Evolutionary conservation across 2,329 filamentous ascomycete genomes (phyloP).

Genomic region (Epicoccum sorghinum): DNA sequence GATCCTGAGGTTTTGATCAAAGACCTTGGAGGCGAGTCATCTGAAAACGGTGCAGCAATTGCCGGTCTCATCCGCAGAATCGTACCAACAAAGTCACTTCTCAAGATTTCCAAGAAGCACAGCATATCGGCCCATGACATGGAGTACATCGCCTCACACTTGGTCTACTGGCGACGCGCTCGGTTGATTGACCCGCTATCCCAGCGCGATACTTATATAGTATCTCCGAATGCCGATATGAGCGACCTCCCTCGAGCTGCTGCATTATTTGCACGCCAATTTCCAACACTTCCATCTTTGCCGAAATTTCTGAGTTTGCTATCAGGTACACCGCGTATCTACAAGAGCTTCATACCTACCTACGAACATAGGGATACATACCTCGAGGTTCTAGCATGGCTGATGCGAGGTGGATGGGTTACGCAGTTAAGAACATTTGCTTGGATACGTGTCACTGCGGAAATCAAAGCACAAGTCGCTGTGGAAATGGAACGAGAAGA

Average conservation of each 20-base stretch:
- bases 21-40: constrained; percentile 70
- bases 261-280: constrained; percentile 74
- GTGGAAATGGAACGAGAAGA: constrained; percentile 65
- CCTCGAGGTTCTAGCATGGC: constrained; percentile 89
- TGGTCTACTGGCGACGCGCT: constrained; percentile 94
- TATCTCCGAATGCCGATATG: constrained; percentile 87
- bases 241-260: constrained; percentile 71
- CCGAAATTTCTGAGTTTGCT: constrained; percentile 87
- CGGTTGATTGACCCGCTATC: constrained; percentile 91
- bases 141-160: constrained; percentile 85
- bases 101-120: constrained; percentile 74
- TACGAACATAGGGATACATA: constrained; percentile 88
- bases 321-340: constrained; percentile 79
- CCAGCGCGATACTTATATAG: constrained; percentile 85
- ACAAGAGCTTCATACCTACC: constrained; percentile 82
- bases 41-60: constrained; percentile 76
- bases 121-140: constrained; percentile 80
- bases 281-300: constrained; percentile 81
- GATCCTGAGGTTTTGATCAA: constrained; percentile 81
- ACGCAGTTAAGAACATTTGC: constrained; percentile 91
- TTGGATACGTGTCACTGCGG: constrained; percentile 82
- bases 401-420: constrained; percentile 91
- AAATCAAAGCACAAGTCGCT: constrained; percentile 82
- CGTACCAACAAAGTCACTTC: constrained; percentile 67
- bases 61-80: constrained; percentile 71